Conservation (phyloP, 2,329 filamentous ascomycete genomes). For the Coniochaeta ligniaria region DNA sequence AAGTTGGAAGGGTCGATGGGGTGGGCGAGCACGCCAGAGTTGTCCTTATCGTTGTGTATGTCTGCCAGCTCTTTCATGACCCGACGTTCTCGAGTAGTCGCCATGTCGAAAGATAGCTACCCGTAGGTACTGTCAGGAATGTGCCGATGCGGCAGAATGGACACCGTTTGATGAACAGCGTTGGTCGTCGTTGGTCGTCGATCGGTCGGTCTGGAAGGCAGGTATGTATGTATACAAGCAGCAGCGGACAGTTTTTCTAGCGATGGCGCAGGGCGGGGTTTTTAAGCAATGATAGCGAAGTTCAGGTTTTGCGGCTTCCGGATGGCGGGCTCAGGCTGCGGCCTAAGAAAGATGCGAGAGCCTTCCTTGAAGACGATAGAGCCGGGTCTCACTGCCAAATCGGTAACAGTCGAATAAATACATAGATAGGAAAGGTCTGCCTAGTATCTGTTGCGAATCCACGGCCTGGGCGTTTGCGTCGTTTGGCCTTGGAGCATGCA, state of each 20-base stretch:
- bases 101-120: too few species aligned
- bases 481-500: background rate
- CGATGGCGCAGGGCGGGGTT: background rate
- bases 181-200: background rate
- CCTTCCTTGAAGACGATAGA: background rate
- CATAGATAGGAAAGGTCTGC: background rate
- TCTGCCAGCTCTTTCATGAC: conserved; percentile 72
- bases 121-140: background rate
- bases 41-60: conserved; percentile 62
- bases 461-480: background rate
- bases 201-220: background rate
- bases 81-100: conserved; percentile 47
- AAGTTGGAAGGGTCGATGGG: conserved; percentile 62
- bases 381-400: background rate
- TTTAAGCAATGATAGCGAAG: background rate
- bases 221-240: background rate
- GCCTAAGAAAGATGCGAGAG: background rate
- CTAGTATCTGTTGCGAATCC: background rate
- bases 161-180: background rate
- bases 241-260: background rate
- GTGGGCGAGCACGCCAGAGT: conserved; percentile 68
- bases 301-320: background rate
- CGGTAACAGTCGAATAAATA: background rate
- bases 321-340: background rate
- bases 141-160: background rate